Base-by-base conservation (phyloP, 305 asterid genomes). In the Ilex paraguariensis region DNA sequence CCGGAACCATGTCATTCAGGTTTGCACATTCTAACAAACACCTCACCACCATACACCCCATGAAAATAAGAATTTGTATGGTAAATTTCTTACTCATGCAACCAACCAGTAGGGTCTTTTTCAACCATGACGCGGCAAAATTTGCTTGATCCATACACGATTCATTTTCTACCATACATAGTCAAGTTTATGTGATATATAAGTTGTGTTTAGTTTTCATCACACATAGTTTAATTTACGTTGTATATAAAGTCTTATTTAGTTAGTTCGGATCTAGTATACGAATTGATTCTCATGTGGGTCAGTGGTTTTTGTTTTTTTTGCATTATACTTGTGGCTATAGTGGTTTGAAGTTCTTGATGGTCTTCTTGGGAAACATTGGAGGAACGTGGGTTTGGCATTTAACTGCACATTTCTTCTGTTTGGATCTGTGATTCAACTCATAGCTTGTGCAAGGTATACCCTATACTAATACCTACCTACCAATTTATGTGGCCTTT, bases 341-440 rank as follows among this genome's bases (percentile, higher is more conserved):
- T 65, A 87, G 95, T 87, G 95, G 95, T 87, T 87, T 65, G 95
- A 87, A 82, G 95, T 87, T 66, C 91, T 87, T 73, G 95, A 87
- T 51, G 95, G 95, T 62, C 83, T 87, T 1, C 89, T 87, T 0
- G 95, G 95, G 44, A 86, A 82, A 59, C 79, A 86, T 67, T 86
- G 95, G 95, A 82, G 95, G 82, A 87, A 87, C 81, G 88, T 84
- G 75, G 95, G 95, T 11, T 78, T 86, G 82, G 91, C 85, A 3
- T 86, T 86, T 66, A 86, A 83, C 57, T 86, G 94, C 81, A 86
- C 94, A 10, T 86, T 86, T 57, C 91, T 87, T 67, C 70, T 87
- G 66, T 87, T 87, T 73, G 95, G 95, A 67, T 84, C 95, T 46
- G 95, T 87, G n/a, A 87, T 87, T 71, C 95, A 87, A 60, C 95